Conservation (phyloP, 345 rosid species). For the Rhizophora mangle region DNA sequence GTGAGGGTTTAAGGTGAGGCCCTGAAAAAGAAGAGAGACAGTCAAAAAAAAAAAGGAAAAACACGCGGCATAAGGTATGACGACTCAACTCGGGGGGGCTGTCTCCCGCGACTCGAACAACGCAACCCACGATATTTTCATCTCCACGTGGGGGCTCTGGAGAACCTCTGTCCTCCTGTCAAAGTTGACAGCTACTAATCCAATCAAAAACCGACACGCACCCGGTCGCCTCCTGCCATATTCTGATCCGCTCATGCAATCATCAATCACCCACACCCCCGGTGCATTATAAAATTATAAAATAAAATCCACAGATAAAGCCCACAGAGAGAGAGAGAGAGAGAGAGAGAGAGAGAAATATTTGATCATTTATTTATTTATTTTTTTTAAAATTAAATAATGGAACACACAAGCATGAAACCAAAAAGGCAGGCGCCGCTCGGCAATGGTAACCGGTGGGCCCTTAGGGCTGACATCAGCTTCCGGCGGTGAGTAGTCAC, state of each 20-base stretch:
- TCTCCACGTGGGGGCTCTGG: conserved; percentile 25
- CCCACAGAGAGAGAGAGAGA: too few species aligned
- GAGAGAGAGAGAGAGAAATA: too few species aligned
- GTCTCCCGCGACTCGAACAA: conserved; percentile 32
- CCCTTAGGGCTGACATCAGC: conserved; percentile 21
- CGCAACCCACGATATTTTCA: conserved; percentile 14
- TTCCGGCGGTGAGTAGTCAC: not conserved
- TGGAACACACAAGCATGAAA: not conserved
- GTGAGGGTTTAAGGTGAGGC: too few species aligned
- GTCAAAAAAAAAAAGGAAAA: too few species aligned
- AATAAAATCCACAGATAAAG: too few species aligned
- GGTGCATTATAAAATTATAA: too few species aligned
- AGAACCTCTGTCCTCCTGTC: not conserved
- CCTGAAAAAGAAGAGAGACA: too few species aligned
- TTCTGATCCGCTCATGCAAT: conserved; percentile 7
- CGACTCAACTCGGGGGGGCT: conserved; percentile 20
- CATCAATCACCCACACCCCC: not conserved
- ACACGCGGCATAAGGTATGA: too few species aligned
- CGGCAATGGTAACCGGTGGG: not conserved
- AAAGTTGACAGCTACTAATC: not conserved
- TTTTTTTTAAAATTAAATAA: too few species aligned
- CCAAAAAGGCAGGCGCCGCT: conserved; percentile 21
- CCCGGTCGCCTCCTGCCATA: not conserved
- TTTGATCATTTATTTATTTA: not conserved
- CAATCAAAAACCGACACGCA: conserved; percentile 8